Evolutionary conservation across 2,329 filamentous ascomycete species (phyloP).

Genomic region (Tolypocladium album): DNA sequence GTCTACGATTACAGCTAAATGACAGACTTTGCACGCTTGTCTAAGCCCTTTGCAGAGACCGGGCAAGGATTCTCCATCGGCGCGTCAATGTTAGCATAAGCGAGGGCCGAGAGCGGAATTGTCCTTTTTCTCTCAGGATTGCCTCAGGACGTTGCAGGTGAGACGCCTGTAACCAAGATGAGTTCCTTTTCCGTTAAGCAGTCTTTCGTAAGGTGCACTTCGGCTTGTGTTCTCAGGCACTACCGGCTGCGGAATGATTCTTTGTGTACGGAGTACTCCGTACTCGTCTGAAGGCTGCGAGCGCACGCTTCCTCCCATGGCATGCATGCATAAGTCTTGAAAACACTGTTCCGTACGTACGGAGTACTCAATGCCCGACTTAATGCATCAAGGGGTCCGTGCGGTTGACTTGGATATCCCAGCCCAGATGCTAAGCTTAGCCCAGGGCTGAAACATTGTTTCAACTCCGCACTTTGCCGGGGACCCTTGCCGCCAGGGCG

Average conservation of each 20-base stretch:
- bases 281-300: not conserved
- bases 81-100: not conserved
- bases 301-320: not conserved
- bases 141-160: not conserved
- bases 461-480: not conserved
- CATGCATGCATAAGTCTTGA: not conserved
- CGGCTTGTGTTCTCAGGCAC: not conserved
- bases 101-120: not conserved
- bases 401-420: not conserved
- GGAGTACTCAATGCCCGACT: not conserved
- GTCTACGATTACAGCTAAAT: not conserved
- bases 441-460: slow-evolving; percentile 1
- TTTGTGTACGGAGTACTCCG: too few relatives aligned
- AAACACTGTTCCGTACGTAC: too few relatives aligned
- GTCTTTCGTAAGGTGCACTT: not conserved
- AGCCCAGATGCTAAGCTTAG: not conserved
- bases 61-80: not conserved
- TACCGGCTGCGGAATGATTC: not conserved
- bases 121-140: not conserved
- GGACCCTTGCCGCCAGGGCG: not conserved
- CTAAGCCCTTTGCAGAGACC: not conserved
- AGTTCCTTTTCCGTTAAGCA: not conserved
- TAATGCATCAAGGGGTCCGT: not conserved
- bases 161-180: not conserved
- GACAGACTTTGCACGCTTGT: not conserved